Evolutionary conservation across 2,329 filamentous ascomycete species (phyloP).

Genomic region (Pyrenochaeta sp.): DNA sequence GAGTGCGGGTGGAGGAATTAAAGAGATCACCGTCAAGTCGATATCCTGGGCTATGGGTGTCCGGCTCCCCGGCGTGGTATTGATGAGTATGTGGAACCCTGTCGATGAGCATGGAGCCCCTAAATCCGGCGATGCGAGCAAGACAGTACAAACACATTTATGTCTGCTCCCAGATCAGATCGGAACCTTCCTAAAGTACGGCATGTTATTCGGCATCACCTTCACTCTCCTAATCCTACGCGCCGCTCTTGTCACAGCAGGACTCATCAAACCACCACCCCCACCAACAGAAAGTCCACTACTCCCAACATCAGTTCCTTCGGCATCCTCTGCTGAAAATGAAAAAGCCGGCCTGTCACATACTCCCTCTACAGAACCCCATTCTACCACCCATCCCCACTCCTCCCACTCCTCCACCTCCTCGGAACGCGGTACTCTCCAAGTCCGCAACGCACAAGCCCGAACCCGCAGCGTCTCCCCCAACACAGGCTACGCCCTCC

Average conservation of each 20-base stretch:
- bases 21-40: conserved; percentile 94
- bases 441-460: conserved; percentile 39
- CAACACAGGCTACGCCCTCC: conserved; percentile 38
- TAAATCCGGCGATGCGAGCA: conserved; percentile 49
- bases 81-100: conserved; percentile 93
- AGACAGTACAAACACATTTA: conserved; percentile 84
- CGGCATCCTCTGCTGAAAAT: conserved; percentile 31
- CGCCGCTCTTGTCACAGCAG: conserved; percentile 50
- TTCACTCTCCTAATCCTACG: conserved; percentile 57
- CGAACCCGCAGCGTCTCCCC: conserved; percentile 53
- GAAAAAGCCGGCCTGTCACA: conserved; percentile 29
- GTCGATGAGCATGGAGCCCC: conserved; percentile 65
- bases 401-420: conserved; percentile 44
- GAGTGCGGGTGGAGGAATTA: conserved; percentile 64
- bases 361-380: not conserved
- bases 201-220: conserved; percentile 66
- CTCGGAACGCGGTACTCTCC: conserved; percentile 32
- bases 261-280: conserved; percentile 17
- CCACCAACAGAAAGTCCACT: conserved; percentile 24
- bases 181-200: conserved; percentile 82
- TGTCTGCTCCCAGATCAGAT: conserved; percentile 92
- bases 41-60: conserved; percentile 98
- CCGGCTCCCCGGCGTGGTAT: conserved; percentile 82
- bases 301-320: conserved; percentile 35
- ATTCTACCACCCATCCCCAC: conserved; percentile 21